Evolutionary conservation across 352 stramenopile genomes (phyloP).

Genomic region (Blastocystis sp.): DNA sequence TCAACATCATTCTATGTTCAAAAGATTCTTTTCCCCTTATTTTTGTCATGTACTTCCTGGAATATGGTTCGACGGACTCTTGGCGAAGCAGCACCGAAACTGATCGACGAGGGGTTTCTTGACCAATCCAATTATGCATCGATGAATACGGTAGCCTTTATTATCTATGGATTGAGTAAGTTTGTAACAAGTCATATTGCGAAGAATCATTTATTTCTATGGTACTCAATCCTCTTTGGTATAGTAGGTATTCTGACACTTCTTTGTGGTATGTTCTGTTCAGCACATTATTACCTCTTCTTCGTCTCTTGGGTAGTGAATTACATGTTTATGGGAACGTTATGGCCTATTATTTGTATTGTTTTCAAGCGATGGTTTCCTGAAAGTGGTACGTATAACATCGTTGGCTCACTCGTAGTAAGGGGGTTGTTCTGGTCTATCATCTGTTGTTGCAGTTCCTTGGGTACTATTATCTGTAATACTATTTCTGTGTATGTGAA

Average conservation of each 20-base stretch:
- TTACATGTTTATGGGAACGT: constrained; percentile 37
- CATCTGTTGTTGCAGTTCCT: constrained; percentile 48
- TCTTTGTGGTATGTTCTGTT: constrained; percentile 16
- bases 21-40: constrained; percentile 7
- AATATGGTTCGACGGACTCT: constrained; percentile 16
- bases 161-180: constrained; percentile 47
- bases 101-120: constrained; percentile 23
- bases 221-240: background rate
- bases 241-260: constrained; percentile 20
- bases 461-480: constrained; percentile 42
- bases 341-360: constrained; percentile 53
- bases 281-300: background rate
- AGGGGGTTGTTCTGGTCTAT: constrained; percentile 30
- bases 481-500: background rate
- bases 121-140: constrained; percentile 11
- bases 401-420: background rate
- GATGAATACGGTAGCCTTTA: constrained; percentile 24
- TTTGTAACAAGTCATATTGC: constrained; percentile 47
- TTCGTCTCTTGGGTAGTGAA: background rate
- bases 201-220: background rate
- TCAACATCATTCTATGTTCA: background rate
- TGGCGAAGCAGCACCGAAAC: background rate
- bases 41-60: constrained; percentile 10
- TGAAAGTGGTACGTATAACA: background rate
- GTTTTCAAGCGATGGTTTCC: constrained; percentile 53